Base-by-base conservation (phyloP, 2,329 filamentous ascomycete species). In the Beauveria australis region DNA sequence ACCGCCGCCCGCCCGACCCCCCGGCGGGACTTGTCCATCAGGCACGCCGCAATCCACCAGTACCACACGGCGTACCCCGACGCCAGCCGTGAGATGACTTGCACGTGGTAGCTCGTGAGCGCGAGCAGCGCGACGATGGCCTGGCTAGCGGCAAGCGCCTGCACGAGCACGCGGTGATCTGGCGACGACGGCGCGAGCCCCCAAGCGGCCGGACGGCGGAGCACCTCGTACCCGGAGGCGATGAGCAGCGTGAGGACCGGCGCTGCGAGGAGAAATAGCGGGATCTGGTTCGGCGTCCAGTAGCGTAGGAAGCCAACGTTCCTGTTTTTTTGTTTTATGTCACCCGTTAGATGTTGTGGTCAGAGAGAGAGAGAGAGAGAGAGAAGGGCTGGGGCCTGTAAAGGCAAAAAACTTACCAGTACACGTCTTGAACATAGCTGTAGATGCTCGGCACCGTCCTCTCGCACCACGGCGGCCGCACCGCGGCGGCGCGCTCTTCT, bases 11-110 rank as follows among this genome's bases (percentile, higher is more conserved):
- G 67, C 0, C 72, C 73, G 66, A 77, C 59, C 62, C 67, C 54
- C 60, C 67, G 57, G 62, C 68, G 64, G 65, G 70, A 69, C 10
- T 68, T 66, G 26, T 74, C 70, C 51, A 72, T 66, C 7, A 83
- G 67, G 40, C 71, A 73, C 4, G 74, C 75, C 1, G 89, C 89
- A 44, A 96, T 71, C 79, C 88, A 91, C 79, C 89, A 87, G 71
- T 96, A 94, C 91, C 92, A 97, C 19, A 94, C 74, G 1, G 92
- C 89, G 72, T 93, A 96, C 0, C 87, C 93, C 0, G 92, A 96
- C 1, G 91, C 88, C 18, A 99, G 81, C 26, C 94, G 85, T 49
- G 89, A 96, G 68, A 97, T 88, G 66, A 99, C 95, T 74, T 99
- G 94, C 28, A 97, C 89, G 70, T 99, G 94, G 70, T 95, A 96